A percentile compares a stretch with the other conserved stretches of the same genome.
phyloP scores from a whole-genome alignment of 1,284 basidiomycete genomes.

The Malassezia equina region DNA sequence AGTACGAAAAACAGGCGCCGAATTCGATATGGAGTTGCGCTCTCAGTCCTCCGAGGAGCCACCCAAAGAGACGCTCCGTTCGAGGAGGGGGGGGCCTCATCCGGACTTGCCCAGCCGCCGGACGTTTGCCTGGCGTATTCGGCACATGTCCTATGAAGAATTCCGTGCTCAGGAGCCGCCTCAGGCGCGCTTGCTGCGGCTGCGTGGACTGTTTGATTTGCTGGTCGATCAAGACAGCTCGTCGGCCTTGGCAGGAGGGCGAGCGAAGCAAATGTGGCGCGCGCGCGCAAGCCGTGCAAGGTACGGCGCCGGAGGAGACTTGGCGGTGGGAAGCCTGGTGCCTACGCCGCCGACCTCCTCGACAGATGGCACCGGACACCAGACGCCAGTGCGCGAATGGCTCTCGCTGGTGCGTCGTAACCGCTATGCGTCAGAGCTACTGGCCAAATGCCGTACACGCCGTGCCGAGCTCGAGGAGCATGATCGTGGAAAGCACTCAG shows the following conservation, averaged over 20 bases:
- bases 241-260: slow-evolving; percentile 38
- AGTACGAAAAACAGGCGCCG: background rate
- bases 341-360: background rate
- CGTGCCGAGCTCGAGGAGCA: slow-evolving; percentile 30
- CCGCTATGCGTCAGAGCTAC: slow-evolving; percentile 43
- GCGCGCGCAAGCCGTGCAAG: slow-evolving; percentile 39
- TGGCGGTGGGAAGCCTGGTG: slow-evolving; percentile 32
- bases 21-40: background rate
- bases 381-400: slow-evolving; percentile 8
- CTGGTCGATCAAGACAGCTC: slow-evolving; percentile 40
- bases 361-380: background rate
- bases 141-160: slow-evolving; percentile 34
- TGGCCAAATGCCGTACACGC: slow-evolving; percentile 38
- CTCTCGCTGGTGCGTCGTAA: slow-evolving; percentile 22
- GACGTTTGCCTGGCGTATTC: background rate
- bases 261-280: slow-evolving; percentile 44
- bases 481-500: background rate
- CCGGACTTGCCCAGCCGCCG: background rate
- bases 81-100: background rate
- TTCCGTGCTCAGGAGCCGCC: slow-evolving; percentile 44
- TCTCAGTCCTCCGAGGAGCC: background rate
- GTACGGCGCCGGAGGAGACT: slow-evolving; percentile 39
- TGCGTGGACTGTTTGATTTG: slow-evolving; percentile 44
- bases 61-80: background rate
- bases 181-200: slow-evolving; percentile 41